Percentiles rank a stretch among this genome's conserved stretches.
Evolutionary conservation across 768 basidiomycete genomes (phyloP).

Genomic region (Trametes elegans): DNA sequence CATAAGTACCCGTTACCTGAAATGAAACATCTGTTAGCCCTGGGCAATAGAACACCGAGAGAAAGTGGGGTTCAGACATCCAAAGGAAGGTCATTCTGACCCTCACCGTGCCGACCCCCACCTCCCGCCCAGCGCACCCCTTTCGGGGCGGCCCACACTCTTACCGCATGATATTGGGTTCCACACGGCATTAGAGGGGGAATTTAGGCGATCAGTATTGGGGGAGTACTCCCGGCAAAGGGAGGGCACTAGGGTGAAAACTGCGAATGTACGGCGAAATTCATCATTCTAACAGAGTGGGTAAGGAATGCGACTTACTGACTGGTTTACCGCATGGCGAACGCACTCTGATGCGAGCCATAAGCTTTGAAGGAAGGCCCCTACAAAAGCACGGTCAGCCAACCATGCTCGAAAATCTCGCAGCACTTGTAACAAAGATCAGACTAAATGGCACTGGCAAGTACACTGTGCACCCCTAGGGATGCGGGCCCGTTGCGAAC

Average conservation of each 20-base stretch:
- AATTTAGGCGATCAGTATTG: conserved; percentile 67
- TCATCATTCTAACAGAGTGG: conserved; percentile 38
- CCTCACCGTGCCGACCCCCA: conserved; percentile 73
- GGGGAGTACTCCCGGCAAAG: conserved; percentile 60
- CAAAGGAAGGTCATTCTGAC: conserved; percentile 77
- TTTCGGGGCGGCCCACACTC: conserved; percentile 64
- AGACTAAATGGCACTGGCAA: conserved; percentile 91
- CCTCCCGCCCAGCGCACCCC: conserved; percentile 71
- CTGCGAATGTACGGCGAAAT: conserved; percentile 74
- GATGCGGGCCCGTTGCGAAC: conserved; percentile 74
- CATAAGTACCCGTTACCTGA: no score
- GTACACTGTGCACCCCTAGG: conserved; percentile 65
- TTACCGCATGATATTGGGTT: conserved; percentile 60
- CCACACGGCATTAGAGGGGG: conserved; percentile 62
- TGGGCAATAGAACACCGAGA: not conserved
- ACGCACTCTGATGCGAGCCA: no score
- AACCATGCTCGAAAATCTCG: not conserved
- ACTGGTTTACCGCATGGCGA: not conserved
- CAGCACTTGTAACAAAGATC: conserved; percentile 35
- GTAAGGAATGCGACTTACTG: not conserved
- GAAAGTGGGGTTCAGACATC: conserved; percentile 65
- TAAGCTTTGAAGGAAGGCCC: no score
- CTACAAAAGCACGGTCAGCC: not conserved
- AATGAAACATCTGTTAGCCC: not conserved
- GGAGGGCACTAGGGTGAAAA: conserved; percentile 79